Evolutionary conservation across 495 filamentous ascomycete species (phyloP), one percentile per base, ranked within the genome.

Genomic region (Tuber umbilicatum): DNA sequence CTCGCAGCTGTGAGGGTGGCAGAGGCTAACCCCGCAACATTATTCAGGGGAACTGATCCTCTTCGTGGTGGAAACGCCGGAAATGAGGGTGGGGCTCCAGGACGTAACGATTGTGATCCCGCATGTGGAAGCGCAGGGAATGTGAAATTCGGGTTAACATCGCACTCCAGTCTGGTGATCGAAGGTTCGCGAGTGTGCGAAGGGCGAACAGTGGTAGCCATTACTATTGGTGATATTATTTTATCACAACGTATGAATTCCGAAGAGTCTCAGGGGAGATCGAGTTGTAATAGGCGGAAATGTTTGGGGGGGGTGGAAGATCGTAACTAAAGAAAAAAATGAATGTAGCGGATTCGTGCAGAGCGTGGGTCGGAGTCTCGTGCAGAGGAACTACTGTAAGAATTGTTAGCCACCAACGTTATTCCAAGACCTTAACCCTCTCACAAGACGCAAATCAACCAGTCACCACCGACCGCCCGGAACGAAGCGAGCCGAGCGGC

Each of bases 311-410:
- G 27, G 37, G 19, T 35, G 55, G 60, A n/a, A 76, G 71, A 78
- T 81, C 79, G 80, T 81, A 60, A 81, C 71, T 76, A 79, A 81
- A 74, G 78, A 43, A 78, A 43, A 78, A 73, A 69, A 47, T 79
- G 73, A 64, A 35, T 35, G 55, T 64, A 64, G 55, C 80, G 76
- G 80, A 70, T 79, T 81, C 76, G 80, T 81, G 72, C 80, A 81
- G 80, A 70, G 73, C 74, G 79, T 81, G 75, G 55, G 74, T 81
- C 78, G 75, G 74, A 76, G 79, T 81, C 79, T 81, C 80, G 80
- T 81, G 76, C 79, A 80, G 78, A 80, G 75, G 71, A 73, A 80
- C 74, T 76, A 81, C 72, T 77, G 39, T 76, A 76, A 67, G 35
- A 39, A 68, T 71, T 72, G 76, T 81, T 76, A 81, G 76, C 76